Base-by-base conservation (phyloP, 148 eudicot species). In the Beta vulgaris region DNA sequence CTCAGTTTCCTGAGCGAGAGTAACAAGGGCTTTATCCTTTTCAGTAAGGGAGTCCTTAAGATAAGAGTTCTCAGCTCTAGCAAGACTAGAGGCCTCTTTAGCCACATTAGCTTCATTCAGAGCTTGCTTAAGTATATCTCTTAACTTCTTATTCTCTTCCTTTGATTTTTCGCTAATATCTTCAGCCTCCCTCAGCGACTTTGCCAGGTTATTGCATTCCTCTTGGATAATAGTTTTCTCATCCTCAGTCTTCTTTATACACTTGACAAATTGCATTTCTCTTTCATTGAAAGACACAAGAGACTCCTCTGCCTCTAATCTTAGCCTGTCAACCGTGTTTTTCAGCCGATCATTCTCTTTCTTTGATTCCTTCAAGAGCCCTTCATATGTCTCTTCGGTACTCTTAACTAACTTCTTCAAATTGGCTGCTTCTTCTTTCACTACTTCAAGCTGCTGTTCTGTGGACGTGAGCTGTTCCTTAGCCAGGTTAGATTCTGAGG, bases 111-210 rank as follows among this genome's bases (percentile, higher is more conserved):
- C 86, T 73, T 95, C 97, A 39, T 87, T 88, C 1, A 92, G 60
- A 15, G 96, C 93, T 77, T 90, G 97, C 74, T 92, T 95, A 0
- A 95, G 85, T 76, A 89, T 87, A 39, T 92, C 98, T 81, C 93
- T 85, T 76, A 92, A 57, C 57, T 92, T 95, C 69, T 60, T 73
- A 64, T 66, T 85, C 68, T 95, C 97, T 34, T 92, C 96, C 78
- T 74, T 86, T 0, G 89, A 80, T 7, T 82, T 65, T 60, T 75
- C 79, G 14, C 72, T 80, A 34, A 67, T 76, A 12, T 35, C 74
- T 55, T 91, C 87, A 0, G 78, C 86, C 48, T 83, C 76, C 9
- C 53, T 74, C 21, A 86, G 29, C 1, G 83, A 69, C 42, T 84
- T 86, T 10, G 28, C 29, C 19, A 86, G 73, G 58, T 68, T 85